Base-by-base conservation (phyloP, 2,329 filamentous ascomycete species). In the Fusarium hostae region DNA sequence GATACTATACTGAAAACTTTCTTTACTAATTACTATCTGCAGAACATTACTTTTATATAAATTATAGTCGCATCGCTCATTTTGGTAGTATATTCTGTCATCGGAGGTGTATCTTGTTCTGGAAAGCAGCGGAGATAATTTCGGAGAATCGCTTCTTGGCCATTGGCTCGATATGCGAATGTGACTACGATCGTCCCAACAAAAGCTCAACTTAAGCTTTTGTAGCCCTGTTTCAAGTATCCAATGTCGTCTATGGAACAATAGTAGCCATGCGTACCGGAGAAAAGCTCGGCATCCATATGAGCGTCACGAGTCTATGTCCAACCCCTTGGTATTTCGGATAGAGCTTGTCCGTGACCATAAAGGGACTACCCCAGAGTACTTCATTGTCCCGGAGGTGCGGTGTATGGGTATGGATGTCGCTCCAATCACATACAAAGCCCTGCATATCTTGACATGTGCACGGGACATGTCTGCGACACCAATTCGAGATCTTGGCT, bases 61-160 rank as follows among this genome's bases (percentile, higher is more conserved):
- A 7, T 9, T 22, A 52, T 44, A 43, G 47, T 57, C 22, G 24
- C 26, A 59, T 63, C 24, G 34, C 41, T 30, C 43, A 37, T 35
- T n/a, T 37, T 39, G 16, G 61, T 20, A 43, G 32, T 55, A 26
- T 32, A 56, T 66, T 72, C 71, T 56, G 68, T 74, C 72, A 74
- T 74, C 71, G 72, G 69, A 28, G 34, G 6, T 71, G 45, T 68
- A 48, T 39, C 72, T 74, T 40, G 43, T 68, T 66, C n/a, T 54
- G 69, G 72, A 44, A 74, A 51, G 55, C 24, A 28, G 5, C 63
- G 72, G 72, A 72, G 71, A 72, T 70, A 65, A 11, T 74, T 47
- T 74, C 72, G 72, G 72, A 69, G 41, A 58, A 48, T 59, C 18
- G n/a, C 9, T 12, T 22, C 20, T 43, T 22, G 20, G 32, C 20